Evolutionary conservation across 345 rosid genomes (phyloP), one percentile per base, ranked within the genome.

Genomic region (Melaleuca alternifolia): DNA sequence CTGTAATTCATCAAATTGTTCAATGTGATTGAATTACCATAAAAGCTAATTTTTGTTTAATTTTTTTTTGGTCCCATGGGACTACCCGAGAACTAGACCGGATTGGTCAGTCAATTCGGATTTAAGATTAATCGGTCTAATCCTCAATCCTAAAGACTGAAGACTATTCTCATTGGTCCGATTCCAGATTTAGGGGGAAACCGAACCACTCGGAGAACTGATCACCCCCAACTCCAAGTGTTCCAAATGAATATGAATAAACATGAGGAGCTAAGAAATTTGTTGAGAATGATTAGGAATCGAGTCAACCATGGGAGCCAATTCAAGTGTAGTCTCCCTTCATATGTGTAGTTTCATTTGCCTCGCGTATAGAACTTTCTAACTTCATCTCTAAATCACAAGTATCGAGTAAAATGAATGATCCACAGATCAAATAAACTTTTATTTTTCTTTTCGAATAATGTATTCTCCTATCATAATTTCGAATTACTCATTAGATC

Each of bases 281-380:
- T 41, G 9, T 13, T 37, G 10, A 59, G 20, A 59, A 33, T 59
- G 71, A n/a, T 59, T n/a, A n/a, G 7, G 30, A 59, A 59, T 59
- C 9, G 10, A 59, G 71, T 59, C 37, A 2, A 59, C 33, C 16
- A 59, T 14, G 37, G 13, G 18, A 12, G n/a, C n/a, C 26, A 23
- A 9, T 37, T 33, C 0, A 1, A 71, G 48, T 0, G 3, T 20
- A 2, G 7, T 37, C 48, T 3, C 48, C 1, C 46, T 71, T 7
- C 46, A 2, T 7, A 65, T 2, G 3, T 33, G 10, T 20, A 18
- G 23, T 71, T 33, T 71, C 48, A 37, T 71, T 37, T 33, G 23
- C 13, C 13, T 33, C 0, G 24, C 0, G 20, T 1, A 71, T 2
- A 33, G 4, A 33, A 16, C 0, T 6, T 13, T 71, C 12, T 37